phyloP scores from a whole-genome alignment of 176 grass and related monocot genomes.

The Zoysia pacifica region DNA sequence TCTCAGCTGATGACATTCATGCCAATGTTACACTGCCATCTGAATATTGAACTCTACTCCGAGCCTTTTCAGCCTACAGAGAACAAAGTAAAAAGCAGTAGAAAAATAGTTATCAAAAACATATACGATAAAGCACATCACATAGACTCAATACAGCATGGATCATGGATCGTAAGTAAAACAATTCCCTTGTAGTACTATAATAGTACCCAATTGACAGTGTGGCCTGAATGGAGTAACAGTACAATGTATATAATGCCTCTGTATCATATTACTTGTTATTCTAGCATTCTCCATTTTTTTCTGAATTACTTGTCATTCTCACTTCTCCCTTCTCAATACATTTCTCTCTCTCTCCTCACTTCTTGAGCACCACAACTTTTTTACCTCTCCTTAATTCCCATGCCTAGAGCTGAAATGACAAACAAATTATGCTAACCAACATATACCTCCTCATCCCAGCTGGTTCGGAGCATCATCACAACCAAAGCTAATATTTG shows the following conservation, averaged over 20 bases:
- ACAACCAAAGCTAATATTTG: conserved; percentile 63
- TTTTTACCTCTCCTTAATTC: no score
- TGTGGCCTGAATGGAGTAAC: neutral
- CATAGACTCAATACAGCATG: neutral
- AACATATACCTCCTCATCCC: conserved; percentile 65
- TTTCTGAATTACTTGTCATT: no score
- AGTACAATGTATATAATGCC: neutral
- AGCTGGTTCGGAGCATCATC: conserved; percentile 66
- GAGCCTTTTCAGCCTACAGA: conserved; percentile 45
- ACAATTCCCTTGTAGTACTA: neutral
- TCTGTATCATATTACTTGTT: neutral
- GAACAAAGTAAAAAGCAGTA: neutral
- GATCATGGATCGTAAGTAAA: neutral
- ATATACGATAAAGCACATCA: neutral
- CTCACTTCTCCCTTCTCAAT: no score
- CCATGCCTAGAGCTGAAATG: no score
- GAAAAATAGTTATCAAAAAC: conserved; percentile 1
- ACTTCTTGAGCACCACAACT: no score
- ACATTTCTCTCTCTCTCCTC: no score
- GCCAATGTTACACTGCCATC: conserved; percentile 24
- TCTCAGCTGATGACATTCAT: conserved; percentile 2
- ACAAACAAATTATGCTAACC: neutral
- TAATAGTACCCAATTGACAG: neutral
- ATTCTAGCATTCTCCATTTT: no score
- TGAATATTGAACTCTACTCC: conserved; percentile 47